phyloP scores from a whole-genome alignment of 768 basidiomycete species.

The Serendipita indica region DNA sequence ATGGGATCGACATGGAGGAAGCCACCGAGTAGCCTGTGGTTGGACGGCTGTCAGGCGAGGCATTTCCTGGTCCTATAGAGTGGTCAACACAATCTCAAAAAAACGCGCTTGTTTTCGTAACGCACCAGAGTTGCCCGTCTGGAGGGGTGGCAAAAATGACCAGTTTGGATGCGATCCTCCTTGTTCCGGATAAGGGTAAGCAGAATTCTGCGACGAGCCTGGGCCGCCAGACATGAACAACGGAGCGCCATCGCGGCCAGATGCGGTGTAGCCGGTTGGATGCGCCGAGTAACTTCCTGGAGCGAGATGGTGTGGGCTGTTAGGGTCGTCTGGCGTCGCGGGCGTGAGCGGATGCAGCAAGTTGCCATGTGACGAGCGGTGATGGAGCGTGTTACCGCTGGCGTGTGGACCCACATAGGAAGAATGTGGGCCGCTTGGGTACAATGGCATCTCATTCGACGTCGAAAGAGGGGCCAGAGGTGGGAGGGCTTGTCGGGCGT shows the following conservation, averaged over 20 bases:
- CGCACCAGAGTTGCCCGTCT: neutral
- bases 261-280: neutral
- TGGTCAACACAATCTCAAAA: slow-evolving; percentile 19
- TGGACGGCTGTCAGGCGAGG: slow-evolving; percentile 75
- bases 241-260: neutral
- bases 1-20: slow-evolving; percentile 45
- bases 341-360: slow-evolving; percentile 9
- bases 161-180: slow-evolving; percentile 2
- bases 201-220: neutral
- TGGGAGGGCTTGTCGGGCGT: slow-evolving; percentile 37
- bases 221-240: slow-evolving; percentile 4
- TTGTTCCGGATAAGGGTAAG: neutral
- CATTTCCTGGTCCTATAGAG: slow-evolving; percentile 10
- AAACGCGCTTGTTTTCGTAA: slow-evolving; percentile 45
- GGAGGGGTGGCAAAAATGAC: slow-evolving; percentile 12
- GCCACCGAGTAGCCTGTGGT: slow-evolving; percentile 70
- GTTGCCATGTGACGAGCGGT: slow-evolving; percentile 10
- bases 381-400: slow-evolving; percentile 6
- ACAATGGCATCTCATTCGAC: slow-evolving; percentile 43
- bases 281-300: neutral
- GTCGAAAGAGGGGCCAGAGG: slow-evolving; percentile 69
- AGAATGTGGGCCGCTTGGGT: slow-evolving; percentile 5
- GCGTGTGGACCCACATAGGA: slow-evolving; percentile 9
- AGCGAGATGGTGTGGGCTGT: neutral
- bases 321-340: neutral